phyloP scores from a whole-genome alignment of 139 green algal genomes.

The Chlamydomonas sp. region DNA sequence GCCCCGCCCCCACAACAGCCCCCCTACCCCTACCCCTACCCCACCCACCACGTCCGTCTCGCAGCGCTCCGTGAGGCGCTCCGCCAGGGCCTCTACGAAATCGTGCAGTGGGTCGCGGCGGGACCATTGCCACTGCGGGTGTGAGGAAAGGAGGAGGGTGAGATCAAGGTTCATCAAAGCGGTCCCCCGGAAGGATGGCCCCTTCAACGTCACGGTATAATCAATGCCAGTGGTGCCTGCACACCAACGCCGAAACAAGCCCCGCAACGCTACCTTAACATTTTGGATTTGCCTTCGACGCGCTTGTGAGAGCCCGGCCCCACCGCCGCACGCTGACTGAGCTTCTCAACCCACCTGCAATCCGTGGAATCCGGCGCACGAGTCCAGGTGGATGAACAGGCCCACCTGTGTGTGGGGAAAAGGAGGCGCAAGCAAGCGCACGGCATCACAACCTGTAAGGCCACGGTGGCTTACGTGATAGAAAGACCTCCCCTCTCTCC shows the following conservation, averaged over 20 bases:
- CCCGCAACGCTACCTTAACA: neutral
- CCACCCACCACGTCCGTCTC: neutral
- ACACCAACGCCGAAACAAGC: no score
- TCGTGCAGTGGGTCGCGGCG: constrained; percentile 7
- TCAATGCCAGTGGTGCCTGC: no score
- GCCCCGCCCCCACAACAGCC: no score
- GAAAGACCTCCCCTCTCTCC: no score
- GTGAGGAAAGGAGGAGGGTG: neutral
- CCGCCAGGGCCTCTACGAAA: constrained; percentile 8
- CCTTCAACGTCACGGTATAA: neutral
- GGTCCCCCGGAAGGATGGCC: neutral
- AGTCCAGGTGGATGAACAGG: constrained; percentile 24
- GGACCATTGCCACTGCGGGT: neutral
- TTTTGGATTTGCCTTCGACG: neutral
- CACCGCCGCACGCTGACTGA: neutral
- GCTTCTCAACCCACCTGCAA: neutral
- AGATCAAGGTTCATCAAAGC: neutral
- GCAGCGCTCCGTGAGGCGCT: neutral
- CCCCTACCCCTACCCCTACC: no score
- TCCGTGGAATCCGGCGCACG: constrained; percentile 6
- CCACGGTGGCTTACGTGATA: no score
- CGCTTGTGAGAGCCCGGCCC: no score
- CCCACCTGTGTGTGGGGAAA: neutral
- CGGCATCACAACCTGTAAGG: no score
- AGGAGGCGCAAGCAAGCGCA: no score